Base-by-base conservation (phyloP, 2,329 filamentous ascomycete species). In the Talaromyces amestolkiae region DNA sequence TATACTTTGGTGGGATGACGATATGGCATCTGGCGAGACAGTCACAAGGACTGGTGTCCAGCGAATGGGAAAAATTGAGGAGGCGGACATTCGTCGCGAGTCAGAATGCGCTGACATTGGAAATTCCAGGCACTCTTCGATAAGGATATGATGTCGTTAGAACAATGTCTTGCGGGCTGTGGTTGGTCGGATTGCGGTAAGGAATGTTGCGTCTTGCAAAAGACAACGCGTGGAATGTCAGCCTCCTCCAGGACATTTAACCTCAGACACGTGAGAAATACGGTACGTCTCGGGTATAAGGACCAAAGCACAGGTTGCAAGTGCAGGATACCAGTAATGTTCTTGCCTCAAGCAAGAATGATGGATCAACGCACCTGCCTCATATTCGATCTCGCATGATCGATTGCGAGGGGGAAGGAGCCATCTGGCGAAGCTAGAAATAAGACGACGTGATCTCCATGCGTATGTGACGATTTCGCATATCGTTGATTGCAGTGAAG, bases 141-240 rank as follows among this genome's bases (percentile, higher is more conserved):
- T 47, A 66, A 61, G 43, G 41, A 56, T 59, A 51, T 63, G 41
- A 31, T 45, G 37, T 59, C 39, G 56, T 39, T 45, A 45, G 22
- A 6, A 35, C 17, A 17, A 47, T 64, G 37, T 35, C 37, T 41
- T 10, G 49, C 45, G 39, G 47, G 43, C n/a, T 39, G 43, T 66
- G 61, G 56, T 64, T 64, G 65, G 65, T 56, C 19, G 7, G 47
- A 39, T 63, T 33, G 37, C 33, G 22, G 58, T 61, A 19, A 41
- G 65, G 65, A 66, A 66, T 66, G 65, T 58, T 24, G 61, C 24
- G 9, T 60, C 45, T 62, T 24, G 43, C 27, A 15, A 22, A 15
- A 49, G 45, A 49, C 54, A 51, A 33, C 65, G 22, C 64, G 56
- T 56, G 65, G 65, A 66, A 64, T 66, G 66, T 35, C 53, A 65